A percentile compares a stretch with the other conserved stretches of the same genome.
Conservation (phyloP, 2,329 filamentous ascomycete species). For the Chrysosporium keratinophilum region DNA sequence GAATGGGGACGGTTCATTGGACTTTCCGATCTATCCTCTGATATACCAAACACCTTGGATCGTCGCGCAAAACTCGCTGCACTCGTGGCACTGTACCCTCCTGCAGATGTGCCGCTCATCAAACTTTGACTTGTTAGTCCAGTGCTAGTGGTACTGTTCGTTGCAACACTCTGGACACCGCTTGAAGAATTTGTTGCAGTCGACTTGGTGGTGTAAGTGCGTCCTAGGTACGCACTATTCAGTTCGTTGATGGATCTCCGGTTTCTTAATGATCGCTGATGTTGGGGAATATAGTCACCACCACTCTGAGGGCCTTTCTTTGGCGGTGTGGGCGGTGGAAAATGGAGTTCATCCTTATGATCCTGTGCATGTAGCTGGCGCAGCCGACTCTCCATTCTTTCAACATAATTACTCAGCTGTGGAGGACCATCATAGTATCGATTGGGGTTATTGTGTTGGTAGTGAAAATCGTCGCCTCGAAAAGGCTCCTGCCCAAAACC, state of each 20-base stretch:
- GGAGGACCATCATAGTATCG: conserved; percentile 51
- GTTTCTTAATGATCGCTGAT: conserved; percentile 29
- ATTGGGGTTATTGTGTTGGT: conserved; percentile 44
- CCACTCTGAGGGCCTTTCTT: conserved; percentile 33
- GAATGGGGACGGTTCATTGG: conserved; percentile 32
- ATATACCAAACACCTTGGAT: conserved; percentile 37
- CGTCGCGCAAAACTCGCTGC: conserved; percentile 83
- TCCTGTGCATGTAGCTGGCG: conserved; percentile 54
- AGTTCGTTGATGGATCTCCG: conserved; percentile 60
- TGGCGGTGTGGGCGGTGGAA: conserved; percentile 53
- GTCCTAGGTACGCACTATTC: conserved; percentile 55
- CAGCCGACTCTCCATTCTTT: conserved; percentile 80
- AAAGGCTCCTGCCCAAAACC: conserved; percentile 48
- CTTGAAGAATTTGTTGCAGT: conserved; percentile 69
- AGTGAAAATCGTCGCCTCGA: conserved; percentile 45
- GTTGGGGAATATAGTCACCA: conserved; percentile 34
- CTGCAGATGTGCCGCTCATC: conserved; percentile 88
- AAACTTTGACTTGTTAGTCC: conserved; percentile 72
- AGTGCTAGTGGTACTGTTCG: conserved; percentile 57
- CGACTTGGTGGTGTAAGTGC: conserved; percentile 82
- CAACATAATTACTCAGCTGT: conserved; percentile 74
- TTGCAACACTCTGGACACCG: conserved; percentile 57
- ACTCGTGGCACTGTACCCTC: conserved; percentile 87
- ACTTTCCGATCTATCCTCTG: conserved; percentile 36
- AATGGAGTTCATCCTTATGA: conserved; percentile 36